Conservation (phyloP, 1,284 basidiomycete species). For the Ustilago lituana region DNA sequence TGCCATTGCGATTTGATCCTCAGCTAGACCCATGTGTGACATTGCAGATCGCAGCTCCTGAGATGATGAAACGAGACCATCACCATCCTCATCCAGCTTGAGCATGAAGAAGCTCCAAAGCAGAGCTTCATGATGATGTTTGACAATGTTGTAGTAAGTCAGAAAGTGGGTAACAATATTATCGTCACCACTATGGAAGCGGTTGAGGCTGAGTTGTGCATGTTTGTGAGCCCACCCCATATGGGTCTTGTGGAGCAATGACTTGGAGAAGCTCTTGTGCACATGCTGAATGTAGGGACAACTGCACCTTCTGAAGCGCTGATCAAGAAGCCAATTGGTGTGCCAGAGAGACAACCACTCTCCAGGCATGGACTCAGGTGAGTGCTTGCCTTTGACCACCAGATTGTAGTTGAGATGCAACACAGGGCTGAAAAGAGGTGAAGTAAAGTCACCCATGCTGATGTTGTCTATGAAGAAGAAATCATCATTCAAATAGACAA, state of each 20-base stretch:
- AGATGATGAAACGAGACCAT: slow-evolving; percentile 9
- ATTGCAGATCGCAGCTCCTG: slow-evolving; percentile 13
- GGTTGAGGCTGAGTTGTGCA: slow-evolving; percentile 10
- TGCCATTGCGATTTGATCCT: slow-evolving; percentile 6
- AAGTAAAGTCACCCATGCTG: slow-evolving; percentile 29
- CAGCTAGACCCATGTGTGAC: slow-evolving; percentile 24
- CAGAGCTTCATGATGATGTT: slow-evolving; percentile 58
- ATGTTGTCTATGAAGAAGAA: slow-evolving; percentile 48
- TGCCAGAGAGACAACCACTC: slow-evolving; percentile 46
- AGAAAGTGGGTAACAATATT: slow-evolving; percentile 47
- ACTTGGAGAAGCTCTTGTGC: slow-evolving; percentile 38
- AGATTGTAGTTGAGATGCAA: slow-evolving; percentile 51
- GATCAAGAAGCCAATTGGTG: slow-evolving; percentile 40
- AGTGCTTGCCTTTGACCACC: slow-evolving; percentile 20
- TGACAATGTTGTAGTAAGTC: slow-evolving; percentile 46
- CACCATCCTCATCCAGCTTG: slow-evolving; percentile 38
- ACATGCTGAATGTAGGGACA: slow-evolving; percentile 44
- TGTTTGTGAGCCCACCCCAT: slow-evolving; percentile 46
- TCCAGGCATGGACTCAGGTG: slow-evolving; percentile 18
- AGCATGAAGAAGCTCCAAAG: slow-evolving; percentile 59
- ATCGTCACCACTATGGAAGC: slow-evolving; percentile 46
- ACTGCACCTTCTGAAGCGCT: slow-evolving; percentile 43
- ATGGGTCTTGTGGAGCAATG: slow-evolving; percentile 35
- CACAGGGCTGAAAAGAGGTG: slow-evolving; percentile 50
- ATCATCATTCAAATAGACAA: slow-evolving; percentile 55